phyloP scores from a whole-genome alignment of 164 flowering plant genomes.

The Berberis vulgaris region DNA sequence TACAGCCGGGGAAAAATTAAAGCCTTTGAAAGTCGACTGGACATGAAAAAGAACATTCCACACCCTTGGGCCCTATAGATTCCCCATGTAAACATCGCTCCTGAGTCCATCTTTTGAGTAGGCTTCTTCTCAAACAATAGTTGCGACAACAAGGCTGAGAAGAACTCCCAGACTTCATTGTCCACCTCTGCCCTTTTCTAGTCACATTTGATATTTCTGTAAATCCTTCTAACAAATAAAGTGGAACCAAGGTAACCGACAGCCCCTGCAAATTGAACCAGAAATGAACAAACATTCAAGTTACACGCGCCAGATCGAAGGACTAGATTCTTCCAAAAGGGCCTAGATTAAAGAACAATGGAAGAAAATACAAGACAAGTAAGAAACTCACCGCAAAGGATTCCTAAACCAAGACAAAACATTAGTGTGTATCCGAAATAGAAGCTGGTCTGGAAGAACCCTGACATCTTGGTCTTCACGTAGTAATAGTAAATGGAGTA shows the following conservation, averaged over 20 bases:
- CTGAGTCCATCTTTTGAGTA: not conserved
- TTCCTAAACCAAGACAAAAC: constrained; percentile 95
- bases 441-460: constrained; percentile 99
- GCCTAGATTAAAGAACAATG: too few relatives aligned
- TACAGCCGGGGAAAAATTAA: constrained; percentile 20
- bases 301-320: too few relatives aligned
- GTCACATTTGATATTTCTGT: constrained; percentile 92
- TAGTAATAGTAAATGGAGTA: constrained; percentile 88
- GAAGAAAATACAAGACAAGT: too few relatives aligned
- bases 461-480: constrained; percentile 97
- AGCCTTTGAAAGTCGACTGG: constrained; percentile 6
- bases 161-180: not conserved
- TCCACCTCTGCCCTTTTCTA: constrained; percentile 11
- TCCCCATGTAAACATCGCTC: not conserved
- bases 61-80: not conserved
- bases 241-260: constrained; percentile 83
- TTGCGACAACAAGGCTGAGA: not conserved
- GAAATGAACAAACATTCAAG: not conserved
- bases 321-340: too few relatives aligned
- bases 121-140: not conserved
- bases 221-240: constrained; percentile 81
- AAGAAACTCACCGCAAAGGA: constrained; percentile 76
- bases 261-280: constrained; percentile 46
- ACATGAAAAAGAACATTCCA: constrained; percentile 5
- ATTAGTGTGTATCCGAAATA: constrained; percentile 96